Conservation (phyloP, 2,329 filamentous ascomycete genomes). For the Penicillium sp. region DNA sequence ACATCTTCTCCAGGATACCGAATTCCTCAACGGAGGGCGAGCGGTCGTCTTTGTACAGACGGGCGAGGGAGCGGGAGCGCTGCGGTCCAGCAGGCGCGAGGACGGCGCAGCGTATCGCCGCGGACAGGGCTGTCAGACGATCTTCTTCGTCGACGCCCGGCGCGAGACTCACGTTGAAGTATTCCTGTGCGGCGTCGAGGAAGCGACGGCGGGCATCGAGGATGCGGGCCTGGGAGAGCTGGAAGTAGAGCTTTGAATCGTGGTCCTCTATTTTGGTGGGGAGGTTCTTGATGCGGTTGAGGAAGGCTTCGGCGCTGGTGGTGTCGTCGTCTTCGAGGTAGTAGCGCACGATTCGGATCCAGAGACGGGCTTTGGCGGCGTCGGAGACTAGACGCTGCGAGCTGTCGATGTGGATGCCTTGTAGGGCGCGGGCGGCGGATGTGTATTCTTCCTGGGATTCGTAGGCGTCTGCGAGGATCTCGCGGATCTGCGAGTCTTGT, state of each 20-base stretch:
- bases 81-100: constrained; percentile 82
- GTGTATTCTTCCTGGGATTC: constrained; percentile 73
- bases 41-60: constrained; percentile 89
- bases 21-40: constrained; percentile 67
- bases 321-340: constrained; percentile 92
- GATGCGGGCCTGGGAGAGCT: constrained; percentile 84
- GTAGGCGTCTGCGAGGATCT: constrained; percentile 73
- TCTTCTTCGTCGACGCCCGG: constrained; percentile 75
- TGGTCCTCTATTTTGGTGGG: constrained; percentile 67
- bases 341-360: constrained; percentile 89
- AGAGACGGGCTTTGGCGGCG: constrained; percentile 72
- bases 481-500: constrained; percentile 68
- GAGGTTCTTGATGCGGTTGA: constrained; percentile 92
- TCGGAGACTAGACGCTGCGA: constrained; percentile 76
- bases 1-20: constrained; percentile 92
- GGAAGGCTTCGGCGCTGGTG: constrained; percentile 69
- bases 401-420: constrained; percentile 78
- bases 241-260: constrained; percentile 71
- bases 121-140: constrained; percentile 70
- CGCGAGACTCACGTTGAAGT: constrained; percentile 77
- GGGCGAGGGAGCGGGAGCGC: constrained; percentile 68
- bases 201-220: constrained; percentile 84
- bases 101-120: constrained; percentile 84
- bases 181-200: constrained; percentile 74
- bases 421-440: constrained; percentile 66